Evolutionary conservation across 2,329 filamentous ascomycete species (phyloP), one percentile per base, ranked within the genome.

Genomic region (Epichloe glyceriae): DNA sequence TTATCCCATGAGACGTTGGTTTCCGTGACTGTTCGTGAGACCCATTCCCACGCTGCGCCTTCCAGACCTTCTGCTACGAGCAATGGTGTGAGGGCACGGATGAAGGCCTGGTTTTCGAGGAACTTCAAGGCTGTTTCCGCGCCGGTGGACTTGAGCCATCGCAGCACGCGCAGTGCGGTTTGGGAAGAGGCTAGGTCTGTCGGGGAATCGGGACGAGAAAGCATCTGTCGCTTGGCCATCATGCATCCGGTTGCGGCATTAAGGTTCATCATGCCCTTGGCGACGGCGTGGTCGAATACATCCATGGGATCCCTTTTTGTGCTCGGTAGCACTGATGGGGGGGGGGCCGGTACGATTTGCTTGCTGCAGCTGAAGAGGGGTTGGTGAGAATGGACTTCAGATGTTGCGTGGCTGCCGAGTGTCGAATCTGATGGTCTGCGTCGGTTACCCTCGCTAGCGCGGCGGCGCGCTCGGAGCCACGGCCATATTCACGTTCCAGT

Each of bases 401-500:
- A 62, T 81, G 78, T 15, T 67, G 69, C 53, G 58, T 65, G 4
- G 66, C 61, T 30, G 67, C 65, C 11, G 67, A 67, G 46, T 62
- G 57, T 72, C 76, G 55, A 65, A 54, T 43, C 34, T 55, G 56
- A 19, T 54, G 48, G 22, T 47, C 53, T 12, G 53, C 33, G 30
- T 60, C 58, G 35, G 51, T 41, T 53, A 34, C 47, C 56, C 58
- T 43, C 58, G 47, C 37, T 30, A 47, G 49, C n/a, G 47, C 53
- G 10, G 52, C 52, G 35, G 44, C 55, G 38, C 55, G 54, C 8
- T 68, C 60, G 15, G 63, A 55, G 33, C 67, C 59, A 59, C 66
- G 72, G 53, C 76, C 76, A 57, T 81, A 74, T 58, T 81, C 77
- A 42, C 66, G 69, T 57, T 80, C 76, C n/a, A 82, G 73, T 33